Base-by-base conservation (phyloP, 1,139 yeast species). In the Saccharomyces hybrid region DNA sequence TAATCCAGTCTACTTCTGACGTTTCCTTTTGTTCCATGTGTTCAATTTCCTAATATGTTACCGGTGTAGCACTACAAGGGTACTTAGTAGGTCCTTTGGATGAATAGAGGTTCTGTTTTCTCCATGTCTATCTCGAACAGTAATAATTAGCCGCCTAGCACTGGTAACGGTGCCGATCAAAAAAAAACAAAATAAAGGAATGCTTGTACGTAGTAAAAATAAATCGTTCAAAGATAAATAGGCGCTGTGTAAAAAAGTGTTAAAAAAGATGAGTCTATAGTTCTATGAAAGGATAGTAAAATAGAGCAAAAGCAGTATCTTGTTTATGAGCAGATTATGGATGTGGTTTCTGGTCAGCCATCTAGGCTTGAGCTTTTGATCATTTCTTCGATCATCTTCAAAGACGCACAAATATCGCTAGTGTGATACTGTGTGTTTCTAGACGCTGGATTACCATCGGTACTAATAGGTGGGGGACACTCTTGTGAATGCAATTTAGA, bases 381-480 rank as follows among this genome's bases (percentile, higher is more conserved):
- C 61, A 62, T 56, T 44, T 63, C 65, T 52, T 64, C 65, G 38
- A 64, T 58, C 49, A 62, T 57, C n/a, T 58, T 57, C 24, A 62
- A 53, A 26, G 57, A 53, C 31, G 57, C 62, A 28, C 52, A 54
- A 29, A 59, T 61, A 28, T 59, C 62, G 52, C 58, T 19, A 5
- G 21, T 11, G 19, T 8, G 24, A 16, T 19, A 7, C 7, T 38
- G 24, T 9, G 9, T 19, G 44, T 19, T 16, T 38, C 4, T n/a
- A 38, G 9, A 3, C 7, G 11, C 19, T 19, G 5, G n/a, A 38
- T 11, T 9, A 16, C n/a, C 12, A 9, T 19, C 19, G 12, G 11
- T 19, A 4, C 7, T 11, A 16, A 4, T 9, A 5, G 16, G 16
- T 9, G 7, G 6, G 5, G 44, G 11, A 24, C 26, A 19, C 11